Conservation (phyloP, 805 yeast genomes). For the Candida nanaspora region DNA sequence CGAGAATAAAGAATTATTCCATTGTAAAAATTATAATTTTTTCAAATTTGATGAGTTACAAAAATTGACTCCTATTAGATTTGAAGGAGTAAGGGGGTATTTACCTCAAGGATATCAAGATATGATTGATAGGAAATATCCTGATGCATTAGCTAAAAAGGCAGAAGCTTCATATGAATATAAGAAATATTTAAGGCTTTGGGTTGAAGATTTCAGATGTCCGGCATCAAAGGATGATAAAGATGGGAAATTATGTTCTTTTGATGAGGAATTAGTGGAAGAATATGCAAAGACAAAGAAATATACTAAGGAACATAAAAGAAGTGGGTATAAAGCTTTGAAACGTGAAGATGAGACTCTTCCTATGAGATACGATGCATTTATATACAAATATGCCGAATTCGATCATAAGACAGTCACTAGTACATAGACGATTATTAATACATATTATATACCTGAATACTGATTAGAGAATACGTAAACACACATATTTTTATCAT, state of each 20-base stretch:
- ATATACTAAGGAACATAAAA: slow-evolving; percentile 19
- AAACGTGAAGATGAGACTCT: slow-evolving; percentile 13
- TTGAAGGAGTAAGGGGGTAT: slow-evolving; percentile 50
- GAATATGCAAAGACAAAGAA: slow-evolving; percentile 25
- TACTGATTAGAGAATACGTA: no score
- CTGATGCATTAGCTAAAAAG: slow-evolving; percentile 24
- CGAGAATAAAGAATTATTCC: slow-evolving; percentile 23
- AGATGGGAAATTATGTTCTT: slow-evolving; percentile 23
- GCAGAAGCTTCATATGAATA: slow-evolving; percentile 36
- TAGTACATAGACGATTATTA: no score
- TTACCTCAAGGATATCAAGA: slow-evolving; percentile 39
- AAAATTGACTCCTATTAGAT: slow-evolving; percentile 40
- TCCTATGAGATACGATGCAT: slow-evolving; percentile 22
- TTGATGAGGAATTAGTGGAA: slow-evolving; percentile 20
- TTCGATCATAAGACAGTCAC: no score
- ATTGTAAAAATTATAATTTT: slow-evolving; percentile 53
- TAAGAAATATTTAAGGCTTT: slow-evolving; percentile 45
- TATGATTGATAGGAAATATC: slow-evolving; percentile 44
- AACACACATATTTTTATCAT: no score
- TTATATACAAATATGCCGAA: slow-evolving; percentile 15
- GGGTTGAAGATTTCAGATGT: slow-evolving; percentile 36
- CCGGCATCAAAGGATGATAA: slow-evolving; percentile 17
- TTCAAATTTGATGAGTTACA: slow-evolving; percentile 35
- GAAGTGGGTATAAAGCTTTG: slow-evolving; percentile 7
- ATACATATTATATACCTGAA: no score